Conservation (phyloP, 176 grass and related monocot species). For the Stipa capillata region DNA sequence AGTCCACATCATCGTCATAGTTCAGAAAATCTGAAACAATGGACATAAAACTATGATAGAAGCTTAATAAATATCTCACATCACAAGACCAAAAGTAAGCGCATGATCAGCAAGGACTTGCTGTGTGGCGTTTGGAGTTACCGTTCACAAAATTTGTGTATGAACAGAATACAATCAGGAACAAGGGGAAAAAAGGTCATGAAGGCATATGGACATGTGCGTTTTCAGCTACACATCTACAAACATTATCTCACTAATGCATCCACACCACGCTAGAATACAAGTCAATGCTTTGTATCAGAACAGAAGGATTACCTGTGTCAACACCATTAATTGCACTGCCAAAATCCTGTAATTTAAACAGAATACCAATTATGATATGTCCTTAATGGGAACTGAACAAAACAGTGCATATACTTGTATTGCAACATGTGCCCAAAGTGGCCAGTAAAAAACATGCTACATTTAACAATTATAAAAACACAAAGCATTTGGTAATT, state of each 20-base stretch:
- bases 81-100: neutral
- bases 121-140: neutral
- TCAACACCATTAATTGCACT: slow-evolving; percentile 64
- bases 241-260: neutral
- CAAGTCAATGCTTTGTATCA: neutral
- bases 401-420: neutral
- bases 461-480: neutral
- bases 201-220: neutral
- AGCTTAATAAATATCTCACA: neutral
- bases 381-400: neutral
- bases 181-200: neutral
- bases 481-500: neutral
- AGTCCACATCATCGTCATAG: slow-evolving; percentile 77
- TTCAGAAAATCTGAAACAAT: slow-evolving; percentile 74
- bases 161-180: too few relatives aligned
- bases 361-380: slow-evolving; percentile 3
- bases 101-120: neutral
- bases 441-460: neutral
- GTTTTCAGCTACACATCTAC: slow-evolving; percentile 2
- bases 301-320: slow-evolving; percentile 63
- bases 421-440: neutral
- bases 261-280: neutral
- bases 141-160: neutral
- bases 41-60: neutral
- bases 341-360: slow-evolving; percentile 78